These are phyloP conservation scores for Zymoseptoria tritici DNA, from an alignment of 2,329 filamentous ascomycete genomes.

Conservation along the genomic window DNA sequence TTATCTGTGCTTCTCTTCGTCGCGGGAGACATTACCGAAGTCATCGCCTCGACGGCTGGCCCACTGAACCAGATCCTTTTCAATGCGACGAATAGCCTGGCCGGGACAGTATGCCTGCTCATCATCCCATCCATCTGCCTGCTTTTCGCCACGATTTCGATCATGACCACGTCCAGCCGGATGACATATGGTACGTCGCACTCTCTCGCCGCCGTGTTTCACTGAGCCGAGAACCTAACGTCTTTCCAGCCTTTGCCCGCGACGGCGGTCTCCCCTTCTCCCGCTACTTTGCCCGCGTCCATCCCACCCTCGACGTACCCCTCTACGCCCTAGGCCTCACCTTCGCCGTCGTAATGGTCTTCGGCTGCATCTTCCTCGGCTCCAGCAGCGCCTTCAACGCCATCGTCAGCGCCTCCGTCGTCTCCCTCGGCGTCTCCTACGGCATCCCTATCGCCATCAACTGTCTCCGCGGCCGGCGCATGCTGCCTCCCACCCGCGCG, in stretches of 20 bases:
- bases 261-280: constrained; percentile 31
- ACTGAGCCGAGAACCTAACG: background rate
- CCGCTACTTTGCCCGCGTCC: constrained; percentile 28
- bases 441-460: constrained; percentile 67
- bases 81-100: constrained; percentile 28
- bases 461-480: constrained; percentile 56
- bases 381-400: constrained; percentile 32
- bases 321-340: constrained; percentile 30
- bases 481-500: constrained; percentile 49
- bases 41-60: constrained; percentile 27
- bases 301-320: constrained; percentile 29
- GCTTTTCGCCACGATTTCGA: constrained; percentile 29
- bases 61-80: constrained; percentile 30
- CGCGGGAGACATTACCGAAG: constrained; percentile 25
- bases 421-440: constrained; percentile 65
- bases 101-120: constrained; percentile 30
- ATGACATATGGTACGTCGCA: constrained; percentile 25
- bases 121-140: constrained; percentile 32
- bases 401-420: constrained; percentile 49
- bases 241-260: constrained; percentile 26
- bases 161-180: constrained; percentile 31
- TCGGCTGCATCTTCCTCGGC: constrained; percentile 33
- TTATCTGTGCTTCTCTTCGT: constrained; percentile 31
- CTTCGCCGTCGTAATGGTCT: constrained; percentile 26
- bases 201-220: background rate